Evolutionary conservation across 2,329 filamentous ascomycete species (phyloP).

Genomic region (Aspergillus sp.): DNA sequence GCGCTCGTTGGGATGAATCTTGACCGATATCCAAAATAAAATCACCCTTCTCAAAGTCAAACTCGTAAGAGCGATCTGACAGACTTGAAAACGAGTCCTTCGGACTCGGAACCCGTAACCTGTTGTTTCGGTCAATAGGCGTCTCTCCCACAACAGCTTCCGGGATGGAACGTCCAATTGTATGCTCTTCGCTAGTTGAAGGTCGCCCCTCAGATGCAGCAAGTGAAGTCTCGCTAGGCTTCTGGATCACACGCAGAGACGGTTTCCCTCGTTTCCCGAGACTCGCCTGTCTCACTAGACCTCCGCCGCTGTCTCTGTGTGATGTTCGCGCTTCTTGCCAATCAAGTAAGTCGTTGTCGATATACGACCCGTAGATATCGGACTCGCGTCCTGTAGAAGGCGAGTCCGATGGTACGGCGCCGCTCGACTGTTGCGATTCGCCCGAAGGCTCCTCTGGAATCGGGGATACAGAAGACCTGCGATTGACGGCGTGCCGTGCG

Average conservation of each 20-base stretch:
- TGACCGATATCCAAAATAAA: conserved; percentile 15
- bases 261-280: conserved; percentile 35
- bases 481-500: conserved; percentile 42
- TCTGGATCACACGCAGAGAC: conserved; percentile 34
- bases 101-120: conserved; percentile 1
- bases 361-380: conserved; percentile 36
- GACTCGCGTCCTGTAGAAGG: conserved; percentile 42
- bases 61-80: conserved; percentile 18
- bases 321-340: conserved; percentile 9
- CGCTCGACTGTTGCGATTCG: conserved; percentile 61
- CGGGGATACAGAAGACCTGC: conserved; percentile 62
- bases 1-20: conserved; percentile 3
- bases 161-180: conserved; percentile 8
- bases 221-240: conserved; percentile 18
- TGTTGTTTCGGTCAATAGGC: background rate
- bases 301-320: conserved; percentile 15
- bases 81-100: conserved; percentile 13
- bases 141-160: background rate
- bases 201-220: conserved; percentile 7
- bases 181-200: conserved; percentile 3
- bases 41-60: conserved; percentile 28
- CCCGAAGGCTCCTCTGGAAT: conserved; percentile 63
- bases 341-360: conserved; percentile 22
- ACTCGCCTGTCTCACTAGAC: conserved; percentile 35
- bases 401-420: conserved; percentile 63